Base-by-base conservation (phyloP, 2,329 filamentous ascomycete genomes). In the Fusarium solani-melongenae region DNA sequence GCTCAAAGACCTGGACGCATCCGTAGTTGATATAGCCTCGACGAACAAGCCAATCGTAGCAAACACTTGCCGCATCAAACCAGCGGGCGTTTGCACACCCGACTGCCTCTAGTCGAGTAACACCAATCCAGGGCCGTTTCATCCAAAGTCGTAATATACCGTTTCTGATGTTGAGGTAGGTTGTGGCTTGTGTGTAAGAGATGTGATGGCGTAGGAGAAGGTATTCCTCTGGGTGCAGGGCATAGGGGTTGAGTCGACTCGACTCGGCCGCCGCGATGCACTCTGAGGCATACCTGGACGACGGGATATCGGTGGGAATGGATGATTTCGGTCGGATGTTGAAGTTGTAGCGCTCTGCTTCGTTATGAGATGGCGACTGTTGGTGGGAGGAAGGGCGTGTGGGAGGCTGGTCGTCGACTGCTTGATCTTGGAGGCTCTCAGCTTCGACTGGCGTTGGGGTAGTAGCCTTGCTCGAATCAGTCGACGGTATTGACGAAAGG, bases 1-100 rank as follows among this genome's bases (percentile, higher is more conserved):
- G 90, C 29, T 78, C 69, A 7, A 78, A 70, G 27, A 95, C 84
- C 78, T 95, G 90, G 4, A 96, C 89, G 81, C 96, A 98, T 17
- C 97, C 96, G 81, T 95, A 98, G 82, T 99, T 99, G 85, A 99
- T 97, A 81, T 97, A 98, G 22, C 96, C 96, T 73, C 93, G 91
- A 69, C 96, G 92, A 64, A 95, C 87, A 20, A 99, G 89, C 96
- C 96, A 99, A 81, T 97, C 92, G 80, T 96, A 97, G 73, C 95
- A 96, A 64, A 98, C 88, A 73, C 91, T 94, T 11, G 96, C 95
- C 53, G 96, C 89, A 68, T 94, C 92, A 82, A 98, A 98, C 91
- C 95, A 98, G 62, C 95, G 91, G 62, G 89, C 88, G 78, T 98
- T 95, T 60, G 95, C 94, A 84, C 96, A 98, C 5, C 96, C 96